phyloP scores from a whole-genome alignment of 495 filamentous ascomycete species.

The Penicillium paxilli region DNA sequence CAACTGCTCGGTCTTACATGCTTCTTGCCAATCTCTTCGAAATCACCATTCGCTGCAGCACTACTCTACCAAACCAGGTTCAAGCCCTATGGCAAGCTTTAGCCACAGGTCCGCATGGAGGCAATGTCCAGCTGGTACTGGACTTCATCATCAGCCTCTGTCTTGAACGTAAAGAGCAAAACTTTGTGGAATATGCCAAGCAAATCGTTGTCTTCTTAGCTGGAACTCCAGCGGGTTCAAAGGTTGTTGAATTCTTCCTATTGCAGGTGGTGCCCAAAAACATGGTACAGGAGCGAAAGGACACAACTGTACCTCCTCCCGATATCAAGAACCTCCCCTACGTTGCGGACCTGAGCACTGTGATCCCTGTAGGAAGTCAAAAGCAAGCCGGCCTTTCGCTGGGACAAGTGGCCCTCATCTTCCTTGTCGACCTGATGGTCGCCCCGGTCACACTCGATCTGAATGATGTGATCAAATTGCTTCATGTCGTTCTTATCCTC shows the following conservation, averaged over 20 bases:
- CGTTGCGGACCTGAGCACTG: slow-evolving; percentile 77
- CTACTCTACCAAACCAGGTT: slow-evolving; percentile 88
- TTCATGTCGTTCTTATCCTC: slow-evolving; percentile 89
- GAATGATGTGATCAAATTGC: slow-evolving; percentile 77
- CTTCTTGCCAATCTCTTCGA: slow-evolving; percentile 93
- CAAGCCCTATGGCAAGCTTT: slow-evolving; percentile 97
- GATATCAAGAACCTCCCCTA: slow-evolving; percentile 80
- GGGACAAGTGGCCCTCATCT: slow-evolving; percentile 88
- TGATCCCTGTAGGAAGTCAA: slow-evolving; percentile 74
- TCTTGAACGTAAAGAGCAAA: slow-evolving; percentile 90
- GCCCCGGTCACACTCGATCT: slow-evolving; percentile 76
- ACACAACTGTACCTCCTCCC: slow-evolving; percentile 67
- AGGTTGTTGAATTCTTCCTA: slow-evolving; percentile 91
- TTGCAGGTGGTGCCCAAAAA: slow-evolving; percentile 85
- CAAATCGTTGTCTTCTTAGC: slow-evolving; percentile 96
- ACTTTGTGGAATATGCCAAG: slow-evolving; percentile 96
- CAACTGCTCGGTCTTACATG: slow-evolving; percentile 89
- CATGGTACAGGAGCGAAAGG: slow-evolving; percentile 85
- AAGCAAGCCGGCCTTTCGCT: slow-evolving; percentile 90
- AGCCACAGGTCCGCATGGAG: slow-evolving; percentile 87
- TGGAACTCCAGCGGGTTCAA: slow-evolving; percentile 84
- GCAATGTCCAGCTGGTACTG: slow-evolving; percentile 92
- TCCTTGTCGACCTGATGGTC: slow-evolving; percentile 95
- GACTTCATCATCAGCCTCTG: slow-evolving; percentile 95
- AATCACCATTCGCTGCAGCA: slow-evolving; percentile 90